Evolutionary conservation across 23 red algal species (phyloP).

Genomic region (Gracilariopsis chorda): DNA sequence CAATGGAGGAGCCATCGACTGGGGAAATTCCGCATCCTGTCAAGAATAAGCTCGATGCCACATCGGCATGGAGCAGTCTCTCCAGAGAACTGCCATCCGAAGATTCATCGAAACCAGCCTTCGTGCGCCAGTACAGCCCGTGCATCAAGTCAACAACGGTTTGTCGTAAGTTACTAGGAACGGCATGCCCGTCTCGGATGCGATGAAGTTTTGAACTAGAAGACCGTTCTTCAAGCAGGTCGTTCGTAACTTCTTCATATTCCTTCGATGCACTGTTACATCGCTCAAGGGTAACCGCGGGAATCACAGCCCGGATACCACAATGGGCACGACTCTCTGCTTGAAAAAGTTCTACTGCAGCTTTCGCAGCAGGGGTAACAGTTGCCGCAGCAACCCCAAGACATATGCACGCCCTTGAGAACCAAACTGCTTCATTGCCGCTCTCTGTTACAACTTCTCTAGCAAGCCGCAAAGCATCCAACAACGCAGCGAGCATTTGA

Average conservation of each 20-base stretch:
- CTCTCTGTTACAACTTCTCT: slow-evolving; percentile 49
- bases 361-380: slow-evolving; percentile 70
- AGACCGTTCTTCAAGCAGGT: not conserved
- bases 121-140: slow-evolving; percentile 58
- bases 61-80: slow-evolving; percentile 45
- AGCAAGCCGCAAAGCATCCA: slow-evolving; percentile 46
- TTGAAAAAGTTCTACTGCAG: slow-evolving; percentile 64
- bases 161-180: slow-evolving; percentile 25
- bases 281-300: not conserved
- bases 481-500: slow-evolving; percentile 34
- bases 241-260: not conserved
- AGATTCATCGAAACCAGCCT: slow-evolving; percentile 64
- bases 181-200: not conserved
- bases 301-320: slow-evolving; percentile 33
- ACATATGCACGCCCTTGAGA: slow-evolving; percentile 32
- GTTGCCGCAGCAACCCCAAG: slow-evolving; percentile 40
- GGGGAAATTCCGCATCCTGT: slow-evolving; percentile 59
- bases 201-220: not conserved
- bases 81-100: slow-evolving; percentile 38
- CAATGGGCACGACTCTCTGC: slow-evolving; percentile 65
- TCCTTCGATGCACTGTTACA: not conserved
- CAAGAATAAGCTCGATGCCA: slow-evolving; percentile 50
- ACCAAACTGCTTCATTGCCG: slow-evolving; percentile 56
- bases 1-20: slow-evolving; percentile 56
- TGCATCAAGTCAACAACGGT: slow-evolving; percentile 51